Percentiles rank a stretch among this genome's conserved stretches.
Evolutionary conservation across 2,329 filamentous ascomycete species (phyloP).

Genomic region (Sporothrix luriei): DNA sequence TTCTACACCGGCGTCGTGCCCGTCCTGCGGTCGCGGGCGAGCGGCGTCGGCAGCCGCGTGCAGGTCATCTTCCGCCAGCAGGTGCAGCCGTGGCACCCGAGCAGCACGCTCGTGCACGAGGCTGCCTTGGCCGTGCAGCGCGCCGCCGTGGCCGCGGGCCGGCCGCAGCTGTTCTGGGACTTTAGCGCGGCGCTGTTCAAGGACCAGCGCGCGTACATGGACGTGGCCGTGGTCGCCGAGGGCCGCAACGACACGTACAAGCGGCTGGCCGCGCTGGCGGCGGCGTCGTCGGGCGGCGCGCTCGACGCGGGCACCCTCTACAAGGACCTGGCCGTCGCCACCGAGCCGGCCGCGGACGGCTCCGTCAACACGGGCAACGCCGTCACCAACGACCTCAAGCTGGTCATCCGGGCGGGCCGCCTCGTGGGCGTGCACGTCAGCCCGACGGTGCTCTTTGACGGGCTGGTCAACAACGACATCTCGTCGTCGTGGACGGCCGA

Average conservation of each 20-base stretch:
- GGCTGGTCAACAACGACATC: slow-evolving; percentile 76
- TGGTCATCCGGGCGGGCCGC: slow-evolving; percentile 77
- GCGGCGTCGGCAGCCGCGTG: slow-evolving; percentile 55
- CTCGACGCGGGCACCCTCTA: slow-evolving; percentile 72
- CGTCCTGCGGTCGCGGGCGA: slow-evolving; percentile 62
- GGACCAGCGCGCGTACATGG: slow-evolving; percentile 77
- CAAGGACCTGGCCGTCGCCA: slow-evolving; percentile 66
- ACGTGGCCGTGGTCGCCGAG: slow-evolving; percentile 81
- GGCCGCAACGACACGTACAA: slow-evolving; percentile 80
- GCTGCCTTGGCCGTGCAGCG: slow-evolving; percentile 78
- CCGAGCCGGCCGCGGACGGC: slow-evolving; percentile 68
- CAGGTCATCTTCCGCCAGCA: slow-evolving; percentile 86
- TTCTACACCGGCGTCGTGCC: slow-evolving; percentile 68
- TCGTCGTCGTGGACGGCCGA: slow-evolving; percentile 75
- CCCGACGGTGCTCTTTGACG: slow-evolving; percentile 86
- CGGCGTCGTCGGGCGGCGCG: slow-evolving; percentile 65
- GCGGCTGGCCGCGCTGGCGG: slow-evolving; percentile 74
- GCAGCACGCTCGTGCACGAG: slow-evolving; percentile 78
- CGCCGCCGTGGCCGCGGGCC: slow-evolving; percentile 47
- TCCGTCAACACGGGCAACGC: slow-evolving; percentile 76
- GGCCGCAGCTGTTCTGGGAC: slow-evolving; percentile 73
- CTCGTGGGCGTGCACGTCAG: slow-evolving; percentile 85
- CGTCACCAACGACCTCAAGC: slow-evolving; percentile 83
- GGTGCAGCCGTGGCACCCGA: slow-evolving; percentile 93
- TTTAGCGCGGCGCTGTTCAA: slow-evolving; percentile 70